These are phyloP conservation scores for Moesziomyces aphidis DNA, from an alignment of 1,284 basidiomycete genomes.

Conservation along the genomic window DNA sequence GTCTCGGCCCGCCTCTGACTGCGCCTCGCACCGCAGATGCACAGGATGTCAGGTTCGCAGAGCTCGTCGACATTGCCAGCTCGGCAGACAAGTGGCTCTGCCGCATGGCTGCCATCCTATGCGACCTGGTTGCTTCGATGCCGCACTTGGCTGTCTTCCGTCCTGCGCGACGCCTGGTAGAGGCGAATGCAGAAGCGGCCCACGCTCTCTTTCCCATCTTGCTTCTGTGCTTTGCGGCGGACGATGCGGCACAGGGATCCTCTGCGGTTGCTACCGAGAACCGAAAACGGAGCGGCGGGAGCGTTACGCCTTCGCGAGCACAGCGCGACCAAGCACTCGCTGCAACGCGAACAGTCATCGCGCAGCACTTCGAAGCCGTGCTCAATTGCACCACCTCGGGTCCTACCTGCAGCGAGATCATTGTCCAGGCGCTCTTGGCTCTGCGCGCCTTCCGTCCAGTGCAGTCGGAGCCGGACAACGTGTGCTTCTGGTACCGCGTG, in stretches of 20 bases:
- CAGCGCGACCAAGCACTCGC: not conserved
- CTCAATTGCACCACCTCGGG: slow-evolving; percentile 71
- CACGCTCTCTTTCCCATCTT: slow-evolving; percentile 79
- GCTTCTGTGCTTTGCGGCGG: slow-evolving; percentile 71
- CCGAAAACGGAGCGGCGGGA: slow-evolving; percentile 3
- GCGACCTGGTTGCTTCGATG: slow-evolving; percentile 72
- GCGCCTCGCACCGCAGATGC: not conserved
- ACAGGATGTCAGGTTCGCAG: slow-evolving; percentile 2
- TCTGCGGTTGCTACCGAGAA: slow-evolving; percentile 57
- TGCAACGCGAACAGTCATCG: slow-evolving; percentile 46
- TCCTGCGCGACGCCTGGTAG: slow-evolving; percentile 75
- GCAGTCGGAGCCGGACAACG: slow-evolving; percentile 68
- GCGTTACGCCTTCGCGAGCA: slow-evolving; percentile 5
- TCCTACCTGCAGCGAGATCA: slow-evolving; percentile 73
- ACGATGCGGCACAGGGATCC: not conserved
- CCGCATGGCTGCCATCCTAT: slow-evolving; percentile 75
- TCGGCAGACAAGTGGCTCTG: slow-evolving; percentile 78
- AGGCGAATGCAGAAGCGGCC: slow-evolving; percentile 74
- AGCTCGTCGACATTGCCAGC: slow-evolving; percentile 39
- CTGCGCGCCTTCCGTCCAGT: slow-evolving; percentile 77
- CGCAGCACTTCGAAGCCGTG: slow-evolving; percentile 68
- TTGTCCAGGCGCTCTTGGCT: slow-evolving; percentile 84
- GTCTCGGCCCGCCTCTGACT: slow-evolving; percentile 5
- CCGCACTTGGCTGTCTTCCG: slow-evolving; percentile 74
- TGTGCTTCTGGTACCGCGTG: slow-evolving; percentile 86